Evolutionary conservation across 352 stramenopile species (phyloP), one percentile per base, ranked within the genome.

Genomic region (Phytophthora vignae): DNA sequence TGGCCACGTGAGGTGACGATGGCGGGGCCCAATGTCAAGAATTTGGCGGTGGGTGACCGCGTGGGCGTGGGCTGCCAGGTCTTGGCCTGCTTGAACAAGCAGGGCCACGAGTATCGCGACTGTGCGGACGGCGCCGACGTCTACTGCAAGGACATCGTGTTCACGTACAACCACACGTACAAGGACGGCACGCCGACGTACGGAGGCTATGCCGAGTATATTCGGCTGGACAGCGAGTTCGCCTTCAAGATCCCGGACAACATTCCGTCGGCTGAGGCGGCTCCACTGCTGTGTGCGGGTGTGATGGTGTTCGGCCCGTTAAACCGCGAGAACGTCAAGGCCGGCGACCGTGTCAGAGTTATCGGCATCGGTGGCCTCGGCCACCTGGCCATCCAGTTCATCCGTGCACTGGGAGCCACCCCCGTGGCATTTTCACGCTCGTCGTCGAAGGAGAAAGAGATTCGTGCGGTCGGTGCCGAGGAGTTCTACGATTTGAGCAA

Each of bases 331-430:
- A 78, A 79, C 62, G 79, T 90, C n/a, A 74, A 88, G 67, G 31
- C 70, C 12, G 83, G 81, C 15, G 68, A 88, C 55, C 84, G 77
- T 15, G 77, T 97, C 5, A 90, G 77, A 36, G 77, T 97, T 17
- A 82, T 91, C 31, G 91, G 91, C 33, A 85, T 97, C 69, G 91
- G 91, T 15, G 91, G 91, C 17, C 79, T 97, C 29, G 91, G 91
- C 31, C 92, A 98, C 72, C 76, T 97, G 63, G 90, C 73, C 19
- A 81, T 97, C 61, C 92, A 96, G 77, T 87, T 96, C 64, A 91
- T 87, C 49, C 74, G 81, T n/a, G 90, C 84, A 21, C 73, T 96
- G 25, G 82, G 84, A 15, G 71, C 71, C 8, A 67, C n/a, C 7
- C 77, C 89, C 2, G 78, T 87, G 12, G 87, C 90, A 0, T 78